Evolutionary conservation across 257 asterid genomes (phyloP).

Genomic region (Coffea eugenioides): DNA sequence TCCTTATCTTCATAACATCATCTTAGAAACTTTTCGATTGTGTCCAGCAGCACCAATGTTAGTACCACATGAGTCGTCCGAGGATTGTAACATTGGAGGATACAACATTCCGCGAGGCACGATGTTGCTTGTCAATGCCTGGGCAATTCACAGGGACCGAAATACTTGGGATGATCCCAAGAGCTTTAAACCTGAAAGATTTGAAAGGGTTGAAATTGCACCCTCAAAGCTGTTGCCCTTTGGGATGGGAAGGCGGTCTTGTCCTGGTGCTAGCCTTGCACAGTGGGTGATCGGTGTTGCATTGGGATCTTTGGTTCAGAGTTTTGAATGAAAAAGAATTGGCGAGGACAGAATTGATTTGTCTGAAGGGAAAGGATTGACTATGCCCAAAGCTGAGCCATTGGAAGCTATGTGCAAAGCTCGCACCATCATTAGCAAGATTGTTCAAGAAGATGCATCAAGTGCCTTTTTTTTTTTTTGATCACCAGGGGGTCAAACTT

Average conservation of each 20-base stretch:
- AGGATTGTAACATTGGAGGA: slow-evolving; percentile 43
- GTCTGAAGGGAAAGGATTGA: slow-evolving; percentile 46
- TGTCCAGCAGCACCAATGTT: slow-evolving; percentile 53
- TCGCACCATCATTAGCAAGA: slow-evolving; percentile 20
- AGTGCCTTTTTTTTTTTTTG: too few species aligned
- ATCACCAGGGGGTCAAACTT: too few species aligned
- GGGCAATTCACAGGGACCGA: slow-evolving; percentile 15
- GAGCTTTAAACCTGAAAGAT: slow-evolving; percentile 56
- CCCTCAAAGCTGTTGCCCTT: slow-evolving; percentile 46
- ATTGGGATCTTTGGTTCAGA: slow-evolving; percentile 48
- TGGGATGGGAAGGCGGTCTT: slow-evolving; percentile 75
- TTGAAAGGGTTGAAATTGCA: slow-evolving; percentile 30
- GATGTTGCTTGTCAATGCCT: too few species aligned
- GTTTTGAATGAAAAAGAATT: slow-evolving; percentile 57
- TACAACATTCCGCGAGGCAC: slow-evolving; percentile 27
- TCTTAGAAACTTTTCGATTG: slow-evolving; percentile 32
- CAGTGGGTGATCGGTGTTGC: slow-evolving; percentile 44
- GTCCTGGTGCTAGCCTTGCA: slow-evolving; percentile 63
- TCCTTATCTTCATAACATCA: too few species aligned
- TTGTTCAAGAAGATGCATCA: slow-evolving; percentile 10
- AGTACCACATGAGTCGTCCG: slow-evolving; percentile 56
- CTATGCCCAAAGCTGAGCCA: slow-evolving; percentile 31
- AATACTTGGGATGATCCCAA: slow-evolving; percentile 49
- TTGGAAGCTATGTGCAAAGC: slow-evolving; percentile 26
- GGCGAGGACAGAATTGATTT: slow-evolving; percentile 39